A percentile compares a stretch with the other conserved stretches of the same genome.
These are phyloP conservation scores for Fusarium camptoceras DNA, from an alignment of 2,329 filamentous ascomycete genomes.

Conservation along the genomic window DNA sequence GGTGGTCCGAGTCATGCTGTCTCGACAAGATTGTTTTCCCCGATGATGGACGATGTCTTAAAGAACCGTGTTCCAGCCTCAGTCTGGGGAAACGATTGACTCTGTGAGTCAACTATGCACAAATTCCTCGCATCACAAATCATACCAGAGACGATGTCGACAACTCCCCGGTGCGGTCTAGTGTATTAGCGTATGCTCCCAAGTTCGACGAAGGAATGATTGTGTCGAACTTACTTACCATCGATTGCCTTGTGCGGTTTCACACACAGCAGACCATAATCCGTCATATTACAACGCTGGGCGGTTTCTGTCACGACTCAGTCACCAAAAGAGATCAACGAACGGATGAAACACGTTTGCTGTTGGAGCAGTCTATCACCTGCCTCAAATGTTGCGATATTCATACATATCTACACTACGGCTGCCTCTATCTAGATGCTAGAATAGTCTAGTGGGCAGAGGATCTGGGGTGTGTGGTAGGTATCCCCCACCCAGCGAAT, in stretches of 20 bases:
- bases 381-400: slow-evolving; percentile 32
- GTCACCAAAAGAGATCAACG: slow-evolving; percentile 9
- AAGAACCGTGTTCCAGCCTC: slow-evolving; percentile 26
- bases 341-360: slow-evolving; percentile 21
- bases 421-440: slow-evolving; percentile 38
- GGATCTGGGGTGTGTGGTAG: slow-evolving; percentile 41
- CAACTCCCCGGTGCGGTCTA: slow-evolving; percentile 15
- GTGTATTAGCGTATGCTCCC: slow-evolving; percentile 28
- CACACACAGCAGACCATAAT: not conserved
- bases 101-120: slow-evolving; percentile 14
- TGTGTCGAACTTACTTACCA: slow-evolving; percentile 8
- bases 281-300: slow-evolving; percentile 17
- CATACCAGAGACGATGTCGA: slow-evolving; percentile 28
- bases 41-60: slow-evolving; percentile 36
- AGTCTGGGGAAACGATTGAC: slow-evolving; percentile 41
- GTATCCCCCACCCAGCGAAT: slow-evolving; percentile 35
- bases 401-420: slow-evolving; percentile 27
- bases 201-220: slow-evolving; percentile 3
- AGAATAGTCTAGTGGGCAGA: slow-evolving; percentile 16
- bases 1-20: slow-evolving; percentile 37
- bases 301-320: slow-evolving; percentile 14
- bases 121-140: slow-evolving; percentile 32
- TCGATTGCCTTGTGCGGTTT: slow-evolving; percentile 6
- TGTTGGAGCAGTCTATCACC: slow-evolving; percentile 25
- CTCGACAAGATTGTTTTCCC: slow-evolving; percentile 27